Percentiles rank a stretch among this genome's conserved stretches.
Conservation (phyloP, 768 basidiomycete genomes). For the Lyophyllum shimeji region DNA sequence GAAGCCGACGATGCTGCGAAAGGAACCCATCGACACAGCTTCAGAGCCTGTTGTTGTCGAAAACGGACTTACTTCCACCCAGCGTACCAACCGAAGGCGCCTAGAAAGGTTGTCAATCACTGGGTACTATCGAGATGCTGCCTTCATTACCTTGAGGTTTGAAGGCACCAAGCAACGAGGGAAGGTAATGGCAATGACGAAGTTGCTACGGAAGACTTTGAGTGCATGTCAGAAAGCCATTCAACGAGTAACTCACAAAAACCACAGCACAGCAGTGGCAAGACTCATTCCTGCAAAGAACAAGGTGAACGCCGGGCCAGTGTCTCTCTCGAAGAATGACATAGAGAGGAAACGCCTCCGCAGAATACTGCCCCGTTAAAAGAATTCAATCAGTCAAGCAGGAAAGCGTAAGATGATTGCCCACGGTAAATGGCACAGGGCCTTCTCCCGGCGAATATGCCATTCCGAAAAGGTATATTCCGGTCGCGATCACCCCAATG, state of each 20-base stretch:
- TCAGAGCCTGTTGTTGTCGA: slow-evolving; percentile 5
- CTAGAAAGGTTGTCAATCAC: slow-evolving; percentile 1
- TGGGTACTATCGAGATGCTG: too few relatives aligned
- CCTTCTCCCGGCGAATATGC: slow-evolving; percentile 77
- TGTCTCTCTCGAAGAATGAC: slow-evolving; percentile 25
- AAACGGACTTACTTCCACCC: slow-evolving; percentile 45
- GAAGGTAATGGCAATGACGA: slow-evolving; percentile 66
- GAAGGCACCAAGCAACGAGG: slow-evolving; percentile 60
- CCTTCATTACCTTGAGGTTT: slow-evolving; percentile 62
- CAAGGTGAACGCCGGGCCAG: neutral
- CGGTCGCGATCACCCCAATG: slow-evolving; percentile 49
- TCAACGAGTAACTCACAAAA: slow-evolving; percentile 32
- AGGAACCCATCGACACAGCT: neutral
- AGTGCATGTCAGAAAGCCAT: slow-evolving; percentile 11
- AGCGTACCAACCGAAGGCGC: slow-evolving; percentile 73
- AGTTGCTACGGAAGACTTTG: slow-evolving; percentile 37
- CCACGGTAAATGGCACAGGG: slow-evolving; percentile 70
- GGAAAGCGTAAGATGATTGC: neutral
- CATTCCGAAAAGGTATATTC: slow-evolving; percentile 58
- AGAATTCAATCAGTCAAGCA: slow-evolving; percentile 16
- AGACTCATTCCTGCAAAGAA: slow-evolving; percentile 53
- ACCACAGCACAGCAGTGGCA: slow-evolving; percentile 63
- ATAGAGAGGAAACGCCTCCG: slow-evolving; percentile 70
- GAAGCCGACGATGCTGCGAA: slow-evolving; percentile 48
- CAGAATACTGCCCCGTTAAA: slow-evolving; percentile 47